Conservation (phyloP, 148 eudicot genomes). For the Amaranthus cruentus region DNA sequence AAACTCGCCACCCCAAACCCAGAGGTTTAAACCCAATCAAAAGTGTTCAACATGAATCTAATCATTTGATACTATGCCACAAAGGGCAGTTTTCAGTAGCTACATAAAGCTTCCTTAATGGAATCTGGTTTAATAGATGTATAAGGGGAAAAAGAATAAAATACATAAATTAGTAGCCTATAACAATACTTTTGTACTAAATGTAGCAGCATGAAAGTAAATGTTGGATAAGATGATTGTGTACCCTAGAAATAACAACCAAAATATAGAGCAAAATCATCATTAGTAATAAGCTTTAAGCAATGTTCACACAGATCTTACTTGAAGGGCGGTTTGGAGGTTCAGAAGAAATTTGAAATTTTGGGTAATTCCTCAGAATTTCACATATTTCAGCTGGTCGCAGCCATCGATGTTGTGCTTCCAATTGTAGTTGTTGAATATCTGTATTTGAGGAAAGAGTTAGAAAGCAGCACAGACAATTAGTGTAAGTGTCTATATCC, state of each 20-base stretch:
- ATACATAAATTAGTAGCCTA: not conserved
- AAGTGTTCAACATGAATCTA: not conserved
- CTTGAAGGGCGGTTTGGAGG: slow-evolving; percentile 58
- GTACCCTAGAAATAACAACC: not conserved
- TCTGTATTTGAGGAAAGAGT: slow-evolving; percentile 25
- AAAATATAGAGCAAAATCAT: slow-evolving; percentile 4
- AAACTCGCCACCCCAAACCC: not conserved
- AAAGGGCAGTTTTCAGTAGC: not conserved
- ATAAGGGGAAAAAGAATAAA: not conserved
- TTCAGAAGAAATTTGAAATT: slow-evolving; percentile 51
- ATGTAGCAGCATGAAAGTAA: not conserved
- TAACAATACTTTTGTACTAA: not conserved
- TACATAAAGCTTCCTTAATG: not conserved
- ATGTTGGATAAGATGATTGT: not conserved
- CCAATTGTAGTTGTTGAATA: slow-evolving; percentile 52
- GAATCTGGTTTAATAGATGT: not conserved
- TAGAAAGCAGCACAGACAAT: not conserved
- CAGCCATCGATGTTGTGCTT: slow-evolving; percentile 72
- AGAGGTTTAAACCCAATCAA: not conserved
- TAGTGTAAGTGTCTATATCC: not conserved
- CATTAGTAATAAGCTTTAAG: not conserved
- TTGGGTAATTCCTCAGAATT: slow-evolving; percentile 47
- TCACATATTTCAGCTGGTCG: slow-evolving; percentile 76
- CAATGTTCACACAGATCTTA: slow-evolving; percentile 18
- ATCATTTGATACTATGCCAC: not conserved